Percentiles rank a stretch among this genome's conserved stretches.
These are phyloP conservation scores for Polytrichum commune DNA, from an alignment of 225 moss, liverwort and hornwort genomes.

Conservation along the genomic window DNA sequence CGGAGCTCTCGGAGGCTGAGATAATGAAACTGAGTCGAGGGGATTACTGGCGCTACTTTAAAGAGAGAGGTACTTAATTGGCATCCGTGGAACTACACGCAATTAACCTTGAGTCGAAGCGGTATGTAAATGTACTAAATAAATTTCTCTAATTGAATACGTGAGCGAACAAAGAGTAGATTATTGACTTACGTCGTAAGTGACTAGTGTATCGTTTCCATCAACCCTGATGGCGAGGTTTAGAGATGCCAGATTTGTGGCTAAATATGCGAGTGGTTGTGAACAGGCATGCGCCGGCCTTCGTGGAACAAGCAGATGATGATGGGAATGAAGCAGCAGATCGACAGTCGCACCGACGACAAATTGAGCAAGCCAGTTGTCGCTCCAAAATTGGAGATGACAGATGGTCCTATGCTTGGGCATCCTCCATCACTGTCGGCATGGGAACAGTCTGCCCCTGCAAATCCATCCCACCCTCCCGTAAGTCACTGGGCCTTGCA, in stretches of 20 bases:
- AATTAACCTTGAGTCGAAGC: not conserved
- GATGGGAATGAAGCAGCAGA: not conserved
- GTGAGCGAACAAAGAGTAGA: not conserved
- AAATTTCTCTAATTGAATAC: not conserved
- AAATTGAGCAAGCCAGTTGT: constrained; percentile 7
- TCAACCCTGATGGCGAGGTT: not conserved
- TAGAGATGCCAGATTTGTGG: not conserved
- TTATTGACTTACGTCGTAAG: not conserved
- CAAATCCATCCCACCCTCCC: constrained; percentile 19
- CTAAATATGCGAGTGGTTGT: constrained; percentile 8
- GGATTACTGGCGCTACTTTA: constrained; percentile 14
- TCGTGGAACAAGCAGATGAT: constrained; percentile 28
- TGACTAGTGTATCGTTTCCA: not conserved
- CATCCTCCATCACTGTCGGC: constrained; percentile 13
- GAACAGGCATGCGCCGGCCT: constrained; percentile 34
- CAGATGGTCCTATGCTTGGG: constrained; percentile 15
- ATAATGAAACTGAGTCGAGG: constrained; percentile 25
- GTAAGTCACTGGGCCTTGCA: constrained; percentile 17
- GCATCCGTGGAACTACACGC: not conserved
- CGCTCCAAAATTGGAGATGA: constrained; percentile 32
- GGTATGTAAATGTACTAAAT: not conserved
- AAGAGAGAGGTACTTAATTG: constrained; percentile 11
- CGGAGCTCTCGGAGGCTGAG: constrained; percentile 24
- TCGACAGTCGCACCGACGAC: constrained; percentile 17
- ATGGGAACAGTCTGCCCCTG: constrained; percentile 24